Percentiles rank a stretch among this genome's conserved stretches.
Conservation (phyloP, 352 stramenopile genomes). For the Globisporangium uncinulatum region DNA sequence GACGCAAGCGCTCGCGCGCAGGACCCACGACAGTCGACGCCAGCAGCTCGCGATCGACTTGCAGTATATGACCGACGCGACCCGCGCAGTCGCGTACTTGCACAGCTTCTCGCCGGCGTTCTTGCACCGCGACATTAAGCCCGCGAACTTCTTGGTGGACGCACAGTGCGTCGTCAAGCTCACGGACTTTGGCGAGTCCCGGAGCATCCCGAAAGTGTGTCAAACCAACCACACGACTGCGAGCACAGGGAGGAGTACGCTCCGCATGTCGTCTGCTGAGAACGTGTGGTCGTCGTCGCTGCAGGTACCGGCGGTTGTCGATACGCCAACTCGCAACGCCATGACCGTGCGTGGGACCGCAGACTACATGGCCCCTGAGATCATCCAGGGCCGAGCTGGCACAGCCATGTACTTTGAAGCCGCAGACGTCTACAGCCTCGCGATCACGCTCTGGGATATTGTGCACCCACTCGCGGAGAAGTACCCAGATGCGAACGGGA, state of each 20-base stretch:
- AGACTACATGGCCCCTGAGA: conserved; percentile 55
- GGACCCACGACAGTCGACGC: conserved; percentile 5
- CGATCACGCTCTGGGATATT: conserved; percentile 53
- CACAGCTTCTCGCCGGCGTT: conserved; percentile 49
- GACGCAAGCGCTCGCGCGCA: conserved; percentile 4
- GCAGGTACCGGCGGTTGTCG: conserved; percentile 20
- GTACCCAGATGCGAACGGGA: conserved; percentile 13
- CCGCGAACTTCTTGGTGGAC: conserved; percentile 56
- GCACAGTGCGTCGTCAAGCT: conserved; percentile 12
- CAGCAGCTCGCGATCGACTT: conserved; percentile 30
- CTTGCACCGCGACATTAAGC: conserved; percentile 48
- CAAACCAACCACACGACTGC: conserved; percentile 15
- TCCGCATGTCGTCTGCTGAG: not conserved
- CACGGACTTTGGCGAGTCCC: conserved; percentile 23
- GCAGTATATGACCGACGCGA: conserved; percentile 38
- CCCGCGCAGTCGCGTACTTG: conserved; percentile 38
- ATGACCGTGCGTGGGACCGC: conserved; percentile 26
- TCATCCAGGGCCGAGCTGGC: conserved; percentile 29
- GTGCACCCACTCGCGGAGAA: conserved; percentile 23
- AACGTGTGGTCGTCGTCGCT: conserved; percentile 7
- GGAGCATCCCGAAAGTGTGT: conserved; percentile 15
- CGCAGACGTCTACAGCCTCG: conserved; percentile 44
- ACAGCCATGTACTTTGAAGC: conserved; percentile 28
- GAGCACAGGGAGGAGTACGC: conserved; percentile 10
- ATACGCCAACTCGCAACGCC: conserved; percentile 13